Base-by-base conservation (phyloP, 1,284 basidiomycete genomes). In the Ustilago vetiveriae region DNA sequence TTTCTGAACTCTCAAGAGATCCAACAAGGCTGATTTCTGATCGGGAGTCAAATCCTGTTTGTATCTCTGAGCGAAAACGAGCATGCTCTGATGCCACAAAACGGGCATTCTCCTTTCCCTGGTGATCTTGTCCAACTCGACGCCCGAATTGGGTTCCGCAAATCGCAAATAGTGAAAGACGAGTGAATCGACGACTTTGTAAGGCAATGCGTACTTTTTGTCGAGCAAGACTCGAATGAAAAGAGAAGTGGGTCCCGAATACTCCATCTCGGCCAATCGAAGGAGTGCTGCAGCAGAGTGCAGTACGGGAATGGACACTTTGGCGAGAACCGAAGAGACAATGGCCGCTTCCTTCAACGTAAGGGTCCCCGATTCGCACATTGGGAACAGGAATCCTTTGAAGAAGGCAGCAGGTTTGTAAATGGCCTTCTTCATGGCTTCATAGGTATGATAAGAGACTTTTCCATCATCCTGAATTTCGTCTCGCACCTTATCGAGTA, bases 341-440 rank as follows among this genome's bases (percentile, higher is more conserved):
- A 99, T 94, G 4, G 94, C 91, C 0, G 94, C 93, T 84, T 98
- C 96, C 81, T 94, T 95, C 38, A 99, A 85, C 0, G 93, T 91
- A 77, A 93, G 94, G 1, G 80, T 83, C 14, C 91, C 90, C 29
- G 71, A 72, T 35, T 96, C 93, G 70, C 95, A 88, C 76, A 99
- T 86, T 1, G 96, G 96, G 83, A 98, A 98, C 32, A 99, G 86
- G 59, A 99, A 90, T 4, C 95, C 96, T 83, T 98, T 98, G 87
- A 98, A 98, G 82, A 98, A 98, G 1, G 96, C 94, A 1, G 91
- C 91, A 4, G 96, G 96, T 83, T 98, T 99, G 84, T 95, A 98
- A 59, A 98, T 84, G 10, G 92, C 88, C 74, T 93, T 90, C 82
- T 94, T 95, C 74, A 98, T 83, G 22, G 90, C 89, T 80, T 95